Evolutionary conservation across 2,329 filamentous ascomycete genomes (phyloP).

Genomic region (Calonectria pteridis): DNA sequence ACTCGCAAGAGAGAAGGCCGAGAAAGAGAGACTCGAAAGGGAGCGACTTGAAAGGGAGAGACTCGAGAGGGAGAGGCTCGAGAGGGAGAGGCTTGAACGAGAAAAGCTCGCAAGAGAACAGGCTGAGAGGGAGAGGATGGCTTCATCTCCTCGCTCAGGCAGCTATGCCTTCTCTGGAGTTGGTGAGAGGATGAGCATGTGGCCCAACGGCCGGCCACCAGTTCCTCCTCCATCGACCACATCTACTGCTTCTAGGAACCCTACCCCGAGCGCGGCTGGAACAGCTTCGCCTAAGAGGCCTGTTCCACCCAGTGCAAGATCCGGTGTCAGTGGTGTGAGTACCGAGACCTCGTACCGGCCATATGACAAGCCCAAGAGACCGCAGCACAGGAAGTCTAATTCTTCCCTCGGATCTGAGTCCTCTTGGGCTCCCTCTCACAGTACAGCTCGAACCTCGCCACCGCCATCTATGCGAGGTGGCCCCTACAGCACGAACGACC

Average conservation of each 20-base stretch:
- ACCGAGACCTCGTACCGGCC: conserved; percentile 81
- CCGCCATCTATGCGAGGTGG: conserved; percentile 82
- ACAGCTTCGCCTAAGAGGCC: conserved; percentile 48
- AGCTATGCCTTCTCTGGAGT: conserved; percentile 75
- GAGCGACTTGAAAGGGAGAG: conserved; percentile 15
- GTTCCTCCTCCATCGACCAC: conserved; percentile 43
- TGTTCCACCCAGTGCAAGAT: conserved; percentile 65
- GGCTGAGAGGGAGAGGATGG: conserved; percentile 44
- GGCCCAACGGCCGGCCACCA: conserved; percentile 72
- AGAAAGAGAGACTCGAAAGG: conserved; percentile 56
- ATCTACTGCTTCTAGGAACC: conserved; percentile 35
- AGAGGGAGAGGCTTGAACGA: conserved; percentile 43
- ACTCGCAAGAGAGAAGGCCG: conserved; percentile 41
- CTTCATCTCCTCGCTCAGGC: conserved; percentile 54
- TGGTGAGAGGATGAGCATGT: conserved; percentile 78
- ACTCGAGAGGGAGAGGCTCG: not conserved
- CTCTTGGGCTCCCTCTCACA: conserved; percentile 87
- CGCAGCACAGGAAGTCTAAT: conserved; percentile 71
- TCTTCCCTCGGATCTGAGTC: conserved; percentile 82
- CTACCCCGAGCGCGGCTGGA: conserved; percentile 28
- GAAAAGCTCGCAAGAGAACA: conserved; percentile 43
- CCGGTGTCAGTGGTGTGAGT: conserved; percentile 68
- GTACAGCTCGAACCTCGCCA: conserved; percentile 85
- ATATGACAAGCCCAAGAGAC: conserved; percentile 76
- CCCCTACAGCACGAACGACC: conserved; percentile 88